Percentiles rank a stretch among this genome's conserved stretches.
phyloP scores from a whole-genome alignment of 2,329 filamentous ascomycete genomes.

The Calonectria hongkongensis region DNA sequence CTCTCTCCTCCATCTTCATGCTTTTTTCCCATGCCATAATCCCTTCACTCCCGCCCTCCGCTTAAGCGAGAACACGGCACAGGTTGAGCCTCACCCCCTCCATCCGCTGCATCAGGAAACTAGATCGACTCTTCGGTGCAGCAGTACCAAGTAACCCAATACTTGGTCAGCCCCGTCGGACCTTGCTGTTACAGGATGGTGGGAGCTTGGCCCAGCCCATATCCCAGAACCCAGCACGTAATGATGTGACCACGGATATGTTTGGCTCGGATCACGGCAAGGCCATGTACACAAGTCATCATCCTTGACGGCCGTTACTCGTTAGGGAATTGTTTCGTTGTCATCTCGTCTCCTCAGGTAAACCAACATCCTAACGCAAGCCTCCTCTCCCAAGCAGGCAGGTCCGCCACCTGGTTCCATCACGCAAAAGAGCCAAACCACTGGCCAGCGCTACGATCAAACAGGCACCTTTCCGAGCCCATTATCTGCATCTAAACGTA shows the following conservation, averaged over 20 bases:
- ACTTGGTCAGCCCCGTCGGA: neutral
- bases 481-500: neutral
- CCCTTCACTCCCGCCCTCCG: neutral
- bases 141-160: neutral
- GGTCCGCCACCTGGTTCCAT: neutral
- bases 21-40: neutral
- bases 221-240: neutral
- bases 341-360: neutral
- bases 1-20: neutral
- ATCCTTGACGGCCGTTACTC: neutral
- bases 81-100: neutral
- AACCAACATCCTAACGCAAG: neutral
- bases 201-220: neutral
- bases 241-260: neutral
- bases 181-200: neutral
- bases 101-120: neutral
- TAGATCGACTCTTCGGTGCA: neutral
- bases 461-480: neutral
- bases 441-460: neutral
- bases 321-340: neutral
- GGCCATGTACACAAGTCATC: neutral
- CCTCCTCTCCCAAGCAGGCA: conserved; percentile 2
- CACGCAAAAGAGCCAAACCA: neutral
- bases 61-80: neutral
- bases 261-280: conserved; percentile 12